phyloP scores from a whole-genome alignment of 2,329 filamentous ascomycete genomes.

The Talaromyces piceae region DNA sequence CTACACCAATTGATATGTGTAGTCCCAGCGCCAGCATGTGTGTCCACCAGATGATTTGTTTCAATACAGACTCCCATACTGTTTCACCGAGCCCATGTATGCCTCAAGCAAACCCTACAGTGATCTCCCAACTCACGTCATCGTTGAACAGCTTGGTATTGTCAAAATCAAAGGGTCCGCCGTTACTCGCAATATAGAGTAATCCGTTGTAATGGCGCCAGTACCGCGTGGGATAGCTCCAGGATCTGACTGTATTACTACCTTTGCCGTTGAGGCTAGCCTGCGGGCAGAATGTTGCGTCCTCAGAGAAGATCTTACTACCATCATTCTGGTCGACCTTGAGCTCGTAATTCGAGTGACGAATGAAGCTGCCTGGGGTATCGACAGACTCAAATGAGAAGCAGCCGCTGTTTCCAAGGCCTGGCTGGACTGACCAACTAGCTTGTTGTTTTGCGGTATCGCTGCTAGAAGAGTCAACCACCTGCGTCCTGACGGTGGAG shows the following conservation, averaged over 20 bases:
- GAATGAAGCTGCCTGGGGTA: constrained; percentile 8
- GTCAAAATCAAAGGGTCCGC: constrained; percentile 3
- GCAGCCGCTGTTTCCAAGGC: constrained; percentile 9
- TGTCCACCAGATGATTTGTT: too few relatives aligned
- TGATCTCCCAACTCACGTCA: constrained; percentile 5
- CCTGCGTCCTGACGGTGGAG: constrained; percentile 5
- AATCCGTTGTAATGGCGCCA: constrained; percentile 5
- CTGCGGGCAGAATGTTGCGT: constrained; percentile 9
- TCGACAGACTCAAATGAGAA: constrained; percentile 11
- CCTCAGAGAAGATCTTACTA: constrained; percentile 5
- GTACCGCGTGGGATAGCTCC: constrained; percentile 9
- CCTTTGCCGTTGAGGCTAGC: constrained; percentile 1
- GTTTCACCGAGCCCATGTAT: too few relatives aligned
- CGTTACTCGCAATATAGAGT: constrained; percentile 8
- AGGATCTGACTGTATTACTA: constrained; percentile 16
- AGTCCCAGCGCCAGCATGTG: too few relatives aligned
- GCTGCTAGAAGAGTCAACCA: constrained; percentile 4
- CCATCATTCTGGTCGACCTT: constrained; percentile 4
- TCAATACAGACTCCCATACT: too few relatives aligned
- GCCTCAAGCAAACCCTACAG: constrained; percentile 1
- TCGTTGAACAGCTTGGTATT: background rate
- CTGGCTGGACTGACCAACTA: constrained; percentile 7
- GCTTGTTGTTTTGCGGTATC: constrained; percentile 1
- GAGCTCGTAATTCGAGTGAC: constrained; percentile 7
- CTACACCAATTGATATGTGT: too few relatives aligned